Conservation (phyloP, 495 filamentous ascomycete species). For the Penicillium pancosmium region DNA sequence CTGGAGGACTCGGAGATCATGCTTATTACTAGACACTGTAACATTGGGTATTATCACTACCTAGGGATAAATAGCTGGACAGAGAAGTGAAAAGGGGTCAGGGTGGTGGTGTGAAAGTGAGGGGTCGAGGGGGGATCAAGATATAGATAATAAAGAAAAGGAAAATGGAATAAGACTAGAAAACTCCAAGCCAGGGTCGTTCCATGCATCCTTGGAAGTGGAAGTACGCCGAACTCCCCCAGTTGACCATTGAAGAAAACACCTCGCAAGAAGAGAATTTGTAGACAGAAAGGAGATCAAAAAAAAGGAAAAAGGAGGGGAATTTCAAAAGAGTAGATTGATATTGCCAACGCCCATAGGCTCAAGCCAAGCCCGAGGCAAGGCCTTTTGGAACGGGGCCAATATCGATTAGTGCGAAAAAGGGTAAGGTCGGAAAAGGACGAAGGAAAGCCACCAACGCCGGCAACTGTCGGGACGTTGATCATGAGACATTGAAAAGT, state of each 20-base stretch:
- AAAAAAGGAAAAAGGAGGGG: conserved; percentile 4
- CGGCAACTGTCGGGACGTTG: conserved; percentile 20
- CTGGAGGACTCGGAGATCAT: background rate
- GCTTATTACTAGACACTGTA: background rate
- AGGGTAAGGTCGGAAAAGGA: conserved; percentile 14
- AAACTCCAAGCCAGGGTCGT: conserved; percentile 20
- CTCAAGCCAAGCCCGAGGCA: no score
- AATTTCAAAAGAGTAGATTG: background rate
- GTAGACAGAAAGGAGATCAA: background rate
- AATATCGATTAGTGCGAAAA: background rate
- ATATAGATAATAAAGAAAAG: conserved; percentile 11
- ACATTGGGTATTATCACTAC: conserved; percentile 30
- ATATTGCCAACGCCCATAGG: no score
- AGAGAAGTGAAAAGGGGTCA: conserved; percentile 11
- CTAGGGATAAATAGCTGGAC: conserved; percentile 18
- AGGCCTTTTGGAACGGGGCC: background rate
- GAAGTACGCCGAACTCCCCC: conserved; percentile 21
- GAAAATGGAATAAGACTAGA: conserved; percentile 7
- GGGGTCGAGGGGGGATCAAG: no score
- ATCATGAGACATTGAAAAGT: conserved; percentile 25
- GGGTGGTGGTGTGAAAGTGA: background rate
- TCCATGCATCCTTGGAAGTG: conserved; percentile 26
- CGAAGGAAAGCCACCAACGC: conserved; percentile 20
- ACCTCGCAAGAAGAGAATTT: conserved; percentile 5
- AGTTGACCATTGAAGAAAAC: conserved; percentile 17